Conservation (phyloP, 345 rosid genomes). For the Leavenworthia alabamica region DNA sequence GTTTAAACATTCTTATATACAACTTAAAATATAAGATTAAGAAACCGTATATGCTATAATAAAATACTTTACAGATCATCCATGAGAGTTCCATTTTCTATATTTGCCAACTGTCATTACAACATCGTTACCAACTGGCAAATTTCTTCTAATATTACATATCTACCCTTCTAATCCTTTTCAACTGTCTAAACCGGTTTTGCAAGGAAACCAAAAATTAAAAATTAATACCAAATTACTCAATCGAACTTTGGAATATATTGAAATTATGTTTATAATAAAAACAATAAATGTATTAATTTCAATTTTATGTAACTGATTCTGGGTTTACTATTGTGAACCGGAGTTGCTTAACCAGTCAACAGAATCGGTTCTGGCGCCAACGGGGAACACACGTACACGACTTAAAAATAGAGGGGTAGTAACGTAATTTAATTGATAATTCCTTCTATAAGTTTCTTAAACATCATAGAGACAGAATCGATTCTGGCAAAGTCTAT, state of each 20-base stretch:
- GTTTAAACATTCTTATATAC: not conserved
- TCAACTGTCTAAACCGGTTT: not conserved
- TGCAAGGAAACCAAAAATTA: not conserved
- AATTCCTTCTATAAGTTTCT: constrained; percentile 20
- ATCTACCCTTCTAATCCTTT: not conserved
- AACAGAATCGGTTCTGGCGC: constrained; percentile 22
- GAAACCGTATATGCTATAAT: not conserved
- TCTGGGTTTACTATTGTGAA: not conserved
- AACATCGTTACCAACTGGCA: constrained; percentile 13
- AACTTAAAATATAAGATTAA: constrained; percentile 1
- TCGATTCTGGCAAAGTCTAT: not conserved
- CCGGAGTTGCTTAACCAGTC: not conserved
- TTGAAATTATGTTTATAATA: not conserved
- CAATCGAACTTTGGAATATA: not conserved
- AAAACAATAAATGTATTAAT: not conserved
- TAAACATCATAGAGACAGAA: constrained; percentile 7
- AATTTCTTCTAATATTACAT: not conserved
- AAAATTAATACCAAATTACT: not conserved
- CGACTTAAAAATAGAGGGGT: constrained; percentile 14
- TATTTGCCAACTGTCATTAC: constrained; percentile 23
- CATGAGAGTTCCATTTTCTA: not conserved
- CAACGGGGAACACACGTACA: not conserved
- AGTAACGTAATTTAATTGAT: constrained; percentile 2
- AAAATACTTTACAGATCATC: constrained; percentile 8
- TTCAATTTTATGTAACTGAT: not conserved